phyloP scores from a whole-genome alignment of 2,329 filamentous ascomycete genomes.

The Leptoxyphium fumago region DNA sequence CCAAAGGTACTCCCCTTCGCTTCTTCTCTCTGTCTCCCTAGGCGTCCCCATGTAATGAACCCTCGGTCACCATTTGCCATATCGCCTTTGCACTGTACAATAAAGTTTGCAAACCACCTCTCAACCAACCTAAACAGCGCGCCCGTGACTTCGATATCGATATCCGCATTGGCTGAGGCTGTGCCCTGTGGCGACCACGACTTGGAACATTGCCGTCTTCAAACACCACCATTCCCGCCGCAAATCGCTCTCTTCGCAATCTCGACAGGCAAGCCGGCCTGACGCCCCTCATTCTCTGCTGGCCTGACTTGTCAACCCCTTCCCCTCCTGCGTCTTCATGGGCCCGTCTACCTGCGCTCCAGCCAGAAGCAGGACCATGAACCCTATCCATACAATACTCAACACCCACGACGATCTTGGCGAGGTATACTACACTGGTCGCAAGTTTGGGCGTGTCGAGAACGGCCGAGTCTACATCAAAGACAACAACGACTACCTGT shows the following conservation, averaged over 20 bases:
- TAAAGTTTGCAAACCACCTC: too few relatives aligned
- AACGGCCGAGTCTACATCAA: constrained; percentile 9
- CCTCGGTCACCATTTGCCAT: not conserved
- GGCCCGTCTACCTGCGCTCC: not conserved
- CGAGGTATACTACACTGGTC: not conserved
- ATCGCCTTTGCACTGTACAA: too few relatives aligned
- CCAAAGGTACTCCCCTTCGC: not conserved
- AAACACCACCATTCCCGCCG: not conserved
- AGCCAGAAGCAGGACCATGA: not conserved
- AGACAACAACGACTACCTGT: constrained; percentile 9
- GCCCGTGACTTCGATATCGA: too few relatives aligned
- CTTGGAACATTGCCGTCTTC: not conserved
- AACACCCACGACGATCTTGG: not conserved
- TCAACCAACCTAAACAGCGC: too few relatives aligned
- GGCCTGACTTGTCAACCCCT: not conserved
- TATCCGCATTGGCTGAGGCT: too few relatives aligned
- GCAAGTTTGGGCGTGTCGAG: constrained; percentile 4
- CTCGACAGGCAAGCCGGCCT: not conserved
- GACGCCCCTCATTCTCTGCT: not conserved
- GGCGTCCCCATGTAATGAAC: not conserved
- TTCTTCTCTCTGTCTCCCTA: not conserved
- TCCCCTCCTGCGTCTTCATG: not conserved
- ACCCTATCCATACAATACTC: not conserved
- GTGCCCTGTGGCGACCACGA: too few relatives aligned
- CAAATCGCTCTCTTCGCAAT: too few relatives aligned